Evolutionary conservation across 768 basidiomycete species (phyloP).

Genomic region (Pleurotus salmoneostramineus): DNA sequence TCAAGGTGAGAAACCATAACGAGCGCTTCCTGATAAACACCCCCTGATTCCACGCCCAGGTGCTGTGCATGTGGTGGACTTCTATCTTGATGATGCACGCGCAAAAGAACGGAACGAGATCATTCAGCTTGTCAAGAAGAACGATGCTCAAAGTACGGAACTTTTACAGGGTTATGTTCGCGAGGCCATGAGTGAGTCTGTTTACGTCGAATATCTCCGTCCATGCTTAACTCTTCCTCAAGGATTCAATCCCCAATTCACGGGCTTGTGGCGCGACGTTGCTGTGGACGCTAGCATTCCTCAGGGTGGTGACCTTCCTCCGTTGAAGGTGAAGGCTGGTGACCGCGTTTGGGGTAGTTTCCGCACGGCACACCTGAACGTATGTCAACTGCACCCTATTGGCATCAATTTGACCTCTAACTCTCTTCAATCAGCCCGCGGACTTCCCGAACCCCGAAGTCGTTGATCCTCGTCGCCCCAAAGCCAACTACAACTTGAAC

Average conservation of each 20-base stretch:
- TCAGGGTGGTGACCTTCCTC: conserved; percentile 28
- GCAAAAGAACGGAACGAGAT: conserved; percentile 36
- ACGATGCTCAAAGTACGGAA: conserved; percentile 26
- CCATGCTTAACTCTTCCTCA: no score
- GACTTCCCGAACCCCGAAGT: conserved; percentile 37
- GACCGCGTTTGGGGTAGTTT: conserved; percentile 37
- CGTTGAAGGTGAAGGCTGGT: conserved; percentile 32
- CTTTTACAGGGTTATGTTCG: conserved; percentile 45
- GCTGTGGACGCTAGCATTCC: conserved; percentile 27
- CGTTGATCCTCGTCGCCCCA: conserved; percentile 34
- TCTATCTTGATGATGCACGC: conserved; percentile 43
- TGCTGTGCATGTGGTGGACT: conserved; percentile 46
- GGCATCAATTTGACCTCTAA: neutral
- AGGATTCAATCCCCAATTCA: conserved; percentile 35
- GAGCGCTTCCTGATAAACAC: neutral
- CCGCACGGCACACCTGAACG: conserved; percentile 40
- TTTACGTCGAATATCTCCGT: no score
- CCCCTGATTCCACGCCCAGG: conserved; percentile 16
- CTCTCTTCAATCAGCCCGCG: conserved; percentile 20
- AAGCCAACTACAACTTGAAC: conserved; percentile 21
- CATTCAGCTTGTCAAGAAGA: conserved; percentile 25
- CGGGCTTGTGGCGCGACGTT: conserved; percentile 37
- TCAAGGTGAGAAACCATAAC: conserved; percentile 25
- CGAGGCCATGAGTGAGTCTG: conserved; percentile 44
- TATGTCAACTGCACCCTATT: conserved; percentile 10